Conservation (phyloP, 192 early-diverging fungal genomes). For the Rhizophlyctis rosea region DNA sequence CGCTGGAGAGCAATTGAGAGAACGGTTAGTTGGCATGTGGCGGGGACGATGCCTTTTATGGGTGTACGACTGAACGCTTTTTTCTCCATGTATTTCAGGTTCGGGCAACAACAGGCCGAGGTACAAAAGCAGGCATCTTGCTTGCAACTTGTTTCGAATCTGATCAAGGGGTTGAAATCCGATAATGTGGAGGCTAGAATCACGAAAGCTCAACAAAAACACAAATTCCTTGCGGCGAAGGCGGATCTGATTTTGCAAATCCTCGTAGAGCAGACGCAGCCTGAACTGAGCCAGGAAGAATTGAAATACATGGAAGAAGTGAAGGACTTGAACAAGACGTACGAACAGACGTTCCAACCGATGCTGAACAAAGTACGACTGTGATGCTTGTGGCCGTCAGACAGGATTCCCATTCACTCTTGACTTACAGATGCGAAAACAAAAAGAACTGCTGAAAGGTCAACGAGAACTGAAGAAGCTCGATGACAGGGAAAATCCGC, state of each 20-base stretch:
- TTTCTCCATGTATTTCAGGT: too few relatives aligned
- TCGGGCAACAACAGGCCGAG: too few relatives aligned
- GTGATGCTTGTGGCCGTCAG: not conserved
- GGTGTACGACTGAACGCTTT: too few relatives aligned
- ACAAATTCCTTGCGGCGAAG: too few relatives aligned
- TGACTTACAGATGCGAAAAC: not conserved
- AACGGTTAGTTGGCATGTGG: not conserved
- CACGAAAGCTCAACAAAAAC: too few relatives aligned
- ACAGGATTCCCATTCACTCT: not conserved
- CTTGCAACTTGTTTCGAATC: too few relatives aligned
- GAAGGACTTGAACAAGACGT: conserved; percentile 10
- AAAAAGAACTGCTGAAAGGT: not conserved
- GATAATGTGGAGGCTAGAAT: too few relatives aligned
- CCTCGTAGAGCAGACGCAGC: conserved; percentile 58
- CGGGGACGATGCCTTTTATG: too few relatives aligned
- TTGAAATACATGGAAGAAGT: conserved; percentile 47
- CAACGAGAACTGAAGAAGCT: not conserved
- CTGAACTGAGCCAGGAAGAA: conserved; percentile 59
- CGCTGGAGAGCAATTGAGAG: not conserved
- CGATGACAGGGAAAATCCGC: not conserved
- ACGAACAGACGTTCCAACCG: not conserved
- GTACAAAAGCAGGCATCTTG: too few relatives aligned
- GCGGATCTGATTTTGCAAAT: conserved; percentile 61
- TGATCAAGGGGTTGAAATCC: too few relatives aligned
- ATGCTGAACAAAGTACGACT: not conserved